A percentile compares a stretch with the other conserved stretches of the same genome.
Evolutionary conservation across 169 alveolate species (phyloP).

Genomic region (Plasmodium sp.): DNA sequence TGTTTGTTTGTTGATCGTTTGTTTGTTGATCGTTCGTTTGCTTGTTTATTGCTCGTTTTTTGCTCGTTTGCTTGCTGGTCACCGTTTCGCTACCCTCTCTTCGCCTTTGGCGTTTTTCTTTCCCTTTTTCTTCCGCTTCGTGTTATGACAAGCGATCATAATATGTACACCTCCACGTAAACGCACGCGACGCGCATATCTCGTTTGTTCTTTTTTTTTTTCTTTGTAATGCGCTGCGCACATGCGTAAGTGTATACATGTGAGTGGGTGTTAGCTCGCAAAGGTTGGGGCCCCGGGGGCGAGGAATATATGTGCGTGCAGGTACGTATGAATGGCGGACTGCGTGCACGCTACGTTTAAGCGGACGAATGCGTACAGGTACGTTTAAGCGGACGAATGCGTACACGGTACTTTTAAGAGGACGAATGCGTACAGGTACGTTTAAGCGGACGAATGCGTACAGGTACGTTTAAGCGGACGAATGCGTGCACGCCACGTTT

Average conservation of each 20-base stretch:
- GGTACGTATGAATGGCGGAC: too few species aligned
- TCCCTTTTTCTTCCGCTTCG: background rate
- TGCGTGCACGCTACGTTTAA: background rate
- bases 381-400: too few species aligned
- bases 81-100: background rate
- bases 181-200: background rate
- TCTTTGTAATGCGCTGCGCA: background rate
- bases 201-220: background rate
- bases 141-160: background rate
- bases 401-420: too few species aligned
- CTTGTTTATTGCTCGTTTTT: background rate
- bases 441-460: too few species aligned
- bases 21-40: background rate
- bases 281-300: background rate
- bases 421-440: too few species aligned
- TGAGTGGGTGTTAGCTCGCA: background rate
- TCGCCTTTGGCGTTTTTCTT: background rate
- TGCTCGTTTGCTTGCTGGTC: background rate
- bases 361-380: background rate
- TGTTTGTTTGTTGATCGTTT: background rate
- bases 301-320: background rate
- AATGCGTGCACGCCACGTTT: too few species aligned
- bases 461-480: too few species aligned
- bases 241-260: background rate
- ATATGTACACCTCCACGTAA: background rate